phyloP scores from a whole-genome alignment of 345 rosid genomes.

The Pistacia vera region DNA sequence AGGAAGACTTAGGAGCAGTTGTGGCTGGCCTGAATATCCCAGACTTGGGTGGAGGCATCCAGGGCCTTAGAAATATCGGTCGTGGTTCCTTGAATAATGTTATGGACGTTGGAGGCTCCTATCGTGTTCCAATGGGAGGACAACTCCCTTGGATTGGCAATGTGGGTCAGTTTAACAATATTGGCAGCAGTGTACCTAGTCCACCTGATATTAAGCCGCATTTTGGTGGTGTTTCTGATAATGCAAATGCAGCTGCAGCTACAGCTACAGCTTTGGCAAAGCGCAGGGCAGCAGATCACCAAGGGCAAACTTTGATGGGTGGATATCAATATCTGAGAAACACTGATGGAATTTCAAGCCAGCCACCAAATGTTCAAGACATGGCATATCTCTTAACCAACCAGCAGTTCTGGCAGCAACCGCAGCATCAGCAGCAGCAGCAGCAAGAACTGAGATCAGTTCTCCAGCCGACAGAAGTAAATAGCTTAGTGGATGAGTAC shows the following conservation, averaged over 20 bases:
- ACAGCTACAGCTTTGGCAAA: constrained; percentile 1
- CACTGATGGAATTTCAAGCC: constrained; percentile 8
- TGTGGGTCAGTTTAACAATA: constrained; percentile 6
- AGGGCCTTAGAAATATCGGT: constrained; percentile 4
- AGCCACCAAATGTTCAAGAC: constrained; percentile 19
- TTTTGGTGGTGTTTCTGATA: constrained; percentile 12
- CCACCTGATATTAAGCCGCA: not conserved
- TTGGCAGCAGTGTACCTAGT: constrained; percentile 8
- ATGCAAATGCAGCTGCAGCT: not conserved
- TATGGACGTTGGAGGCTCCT: constrained; percentile 3
- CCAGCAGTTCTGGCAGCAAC: not conserved
- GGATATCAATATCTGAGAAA: constrained; percentile 3
- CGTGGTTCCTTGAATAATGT: not conserved
- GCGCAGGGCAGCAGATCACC: constrained; percentile 5
- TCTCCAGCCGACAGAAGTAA: not conserved
- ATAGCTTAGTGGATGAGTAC: not conserved
- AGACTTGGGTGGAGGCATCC: constrained; percentile 4
- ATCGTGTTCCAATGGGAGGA: not conserved
- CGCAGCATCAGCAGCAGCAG: not conserved
- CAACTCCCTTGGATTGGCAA: constrained; percentile 13
- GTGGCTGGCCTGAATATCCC: not conserved
- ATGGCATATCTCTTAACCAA: constrained; percentile 17
- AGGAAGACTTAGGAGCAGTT: constrained; percentile 6
- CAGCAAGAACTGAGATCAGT: not conserved
- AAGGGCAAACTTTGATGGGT: not conserved